Base-by-base conservation (phyloP, 169 alveolate genomes). In the Cryptosporidium canis region DNA sequence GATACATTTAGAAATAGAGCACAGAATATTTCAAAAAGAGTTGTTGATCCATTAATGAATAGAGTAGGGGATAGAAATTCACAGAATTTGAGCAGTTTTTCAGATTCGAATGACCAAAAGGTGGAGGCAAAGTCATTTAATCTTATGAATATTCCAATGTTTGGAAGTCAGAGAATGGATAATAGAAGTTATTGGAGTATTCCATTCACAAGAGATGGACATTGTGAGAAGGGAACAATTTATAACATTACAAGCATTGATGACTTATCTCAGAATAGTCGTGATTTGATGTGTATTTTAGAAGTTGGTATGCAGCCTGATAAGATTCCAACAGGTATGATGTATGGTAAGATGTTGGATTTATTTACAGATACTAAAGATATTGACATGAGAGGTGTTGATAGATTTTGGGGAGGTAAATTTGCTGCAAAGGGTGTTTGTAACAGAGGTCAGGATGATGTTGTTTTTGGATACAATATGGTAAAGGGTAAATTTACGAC, bases 171-270 rank as follows among this genome's bases (percentile, higher is more conserved):
- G n/a, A 51, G 43, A 48, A 33, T 70, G n/a, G 55, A 51, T 14
- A 41, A 41, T 41, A 55, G 72, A 55, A 58, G 58, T 41, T 77
- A 77, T 58, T 37, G 39, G 24, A 41, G 29, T 27, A 21, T 77
- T 21, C 87, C 87, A 6, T 77, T 77, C 24, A 44, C 87, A 16
- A 77, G 87, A 61, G 77, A 77, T 33, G 87, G 87, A 41, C 87
- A 77, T 61, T 77, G 87, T 43, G 87, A 77, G 18, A 63, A 77
- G 37, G 87, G 87, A 12, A 77, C 87, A 77, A 55, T 77, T 41
- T 77, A 77, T 43, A 77, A 55, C 61, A 77, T 77, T 3, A 77
- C 70, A 39, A 58, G 77, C 39, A 35, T 53, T 39, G 87, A 77
- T 58, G 87, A 77, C 39, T 41, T 77, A 29, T 27, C 11, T 24